Base-by-base conservation (phyloP, 2,329 filamentous ascomycete species). In the Ophiostoma ips region DNA sequence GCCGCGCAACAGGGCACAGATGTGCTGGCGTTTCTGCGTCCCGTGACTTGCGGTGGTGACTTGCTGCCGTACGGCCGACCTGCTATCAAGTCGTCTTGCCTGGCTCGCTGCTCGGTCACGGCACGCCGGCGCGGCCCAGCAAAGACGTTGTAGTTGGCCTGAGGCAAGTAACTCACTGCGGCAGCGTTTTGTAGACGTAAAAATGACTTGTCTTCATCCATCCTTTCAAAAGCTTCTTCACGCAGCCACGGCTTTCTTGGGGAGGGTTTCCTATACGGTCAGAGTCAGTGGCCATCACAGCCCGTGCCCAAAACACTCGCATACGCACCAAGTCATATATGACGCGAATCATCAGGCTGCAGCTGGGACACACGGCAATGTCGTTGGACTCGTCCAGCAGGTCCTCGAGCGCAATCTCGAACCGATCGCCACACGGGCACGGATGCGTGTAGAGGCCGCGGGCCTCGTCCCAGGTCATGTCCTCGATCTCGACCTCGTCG, bases 401-500 rank as follows among this genome's bases (percentile, higher is more conserved):
- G 64, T 96, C 89, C 50, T 75, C 79, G 50, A 96, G 79, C 18
- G 77, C 77, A 62, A 92, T 95, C 70, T 95, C 86, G 70, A 98
- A 98, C 53, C 86, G 79, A 69, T 98, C 92, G 70, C 92, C 92
- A 68, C 92, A 98, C 1, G 92, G 92, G 65, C 92, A 98, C 13
- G 92, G 92, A 65, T 94, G 95, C 68, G 90, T 84, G 71, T 95
- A 98, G 59, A 95, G 83, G 65, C 95, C 83, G 37, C 88, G 76
- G 4, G 75, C 73, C 44, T 80, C 70, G 66, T 95, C 88, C 65
- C 79, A 95, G 61, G 85, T 92, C 88, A 95, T 94, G 68, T 98
- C 92, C 66, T 96, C 90, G 70, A 96, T 95, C 66, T 96, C 90
- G 67, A 96, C 90, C 68, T 95, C 90, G 62, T 96, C 90, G 72